Evolutionary conservation across 257 asterid genomes (phyloP).

Genomic region (Rehmannia glutinosa): DNA sequence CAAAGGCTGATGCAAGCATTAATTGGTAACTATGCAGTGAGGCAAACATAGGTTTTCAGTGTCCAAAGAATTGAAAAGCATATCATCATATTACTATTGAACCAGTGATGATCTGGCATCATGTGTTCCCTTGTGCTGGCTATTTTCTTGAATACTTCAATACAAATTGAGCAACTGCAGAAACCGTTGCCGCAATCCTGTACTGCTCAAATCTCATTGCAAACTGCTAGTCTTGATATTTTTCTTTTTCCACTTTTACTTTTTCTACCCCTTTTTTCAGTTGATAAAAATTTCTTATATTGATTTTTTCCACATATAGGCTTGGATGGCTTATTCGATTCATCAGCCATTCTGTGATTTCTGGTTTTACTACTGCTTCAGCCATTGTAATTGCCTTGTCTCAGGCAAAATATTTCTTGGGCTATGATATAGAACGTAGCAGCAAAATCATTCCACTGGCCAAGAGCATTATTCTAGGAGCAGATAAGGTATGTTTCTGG

Average conservation of each 20-base stretch:
- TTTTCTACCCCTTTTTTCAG: neutral
- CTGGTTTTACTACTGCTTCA: constrained; percentile 99
- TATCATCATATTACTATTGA: neutral
- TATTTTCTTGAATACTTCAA: neutral
- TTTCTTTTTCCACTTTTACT: neutral
- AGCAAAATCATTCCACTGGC: constrained; percentile 87
- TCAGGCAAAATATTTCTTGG: constrained; percentile 94
- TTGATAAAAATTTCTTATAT: constrained; percentile 19
- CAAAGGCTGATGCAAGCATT: constrained; percentile 1
- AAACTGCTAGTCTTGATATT: constrained; percentile 8
- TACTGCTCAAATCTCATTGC: neutral
- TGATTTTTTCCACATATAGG: constrained; percentile 44
- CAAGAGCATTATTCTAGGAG: constrained; percentile 79
- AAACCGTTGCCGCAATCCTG: neutral
- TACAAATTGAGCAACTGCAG: neutral
- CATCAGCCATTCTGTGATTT: constrained; percentile 99
- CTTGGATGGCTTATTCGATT: constrained; percentile 99
- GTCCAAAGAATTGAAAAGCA: constrained; percentile 1
- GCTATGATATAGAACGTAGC: constrained; percentile 91
- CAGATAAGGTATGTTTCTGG: constrained; percentile 62
- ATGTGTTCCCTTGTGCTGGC: neutral
- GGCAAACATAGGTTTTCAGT: constrained; percentile 8
- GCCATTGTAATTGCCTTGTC: constrained; percentile 97
- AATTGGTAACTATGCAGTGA: constrained; percentile 3
- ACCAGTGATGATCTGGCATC: constrained; percentile 12